Evolutionary conservation across 2,329 filamentous ascomycete species (phyloP).

Genomic region (Xenosphaeropsis pyriputrescens): DNA sequence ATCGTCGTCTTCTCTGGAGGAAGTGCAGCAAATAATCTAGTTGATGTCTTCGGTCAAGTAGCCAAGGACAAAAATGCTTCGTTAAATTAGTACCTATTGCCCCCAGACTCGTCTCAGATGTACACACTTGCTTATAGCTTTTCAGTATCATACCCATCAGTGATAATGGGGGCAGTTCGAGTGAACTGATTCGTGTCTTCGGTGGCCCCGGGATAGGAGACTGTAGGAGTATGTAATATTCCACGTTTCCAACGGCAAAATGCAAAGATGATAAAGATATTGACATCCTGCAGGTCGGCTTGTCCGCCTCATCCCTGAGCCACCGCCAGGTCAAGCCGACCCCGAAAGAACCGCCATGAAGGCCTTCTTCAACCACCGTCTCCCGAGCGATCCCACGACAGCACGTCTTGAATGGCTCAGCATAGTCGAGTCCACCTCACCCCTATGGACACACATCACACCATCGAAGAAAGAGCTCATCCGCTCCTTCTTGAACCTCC

Average conservation of each 20-base stretch:
- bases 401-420: slow-evolving; percentile 75
- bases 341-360: slow-evolving; percentile 63
- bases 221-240: slow-evolving; percentile 44
- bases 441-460: slow-evolving; percentile 57
- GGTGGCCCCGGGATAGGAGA: slow-evolving; percentile 81
- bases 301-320: slow-evolving; percentile 73
- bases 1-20: slow-evolving; percentile 85
- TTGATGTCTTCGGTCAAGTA: slow-evolving; percentile 67
- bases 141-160: slow-evolving; percentile 71
- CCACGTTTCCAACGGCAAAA: background rate
- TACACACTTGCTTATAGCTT: slow-evolving; percentile 47
- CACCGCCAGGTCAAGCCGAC: slow-evolving; percentile 28
- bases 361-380: slow-evolving; percentile 73
- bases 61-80: slow-evolving; percentile 18
- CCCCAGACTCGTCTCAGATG: background rate
- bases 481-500: slow-evolving; percentile 59
- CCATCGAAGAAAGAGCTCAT: slow-evolving; percentile 65
- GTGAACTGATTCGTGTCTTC: slow-evolving; percentile 86
- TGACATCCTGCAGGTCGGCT: slow-evolving; percentile 48
- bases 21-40: slow-evolving; percentile 85
- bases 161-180: slow-evolving; percentile 90
- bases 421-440: slow-evolving; percentile 71
- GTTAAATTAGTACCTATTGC: slow-evolving; percentile 17
- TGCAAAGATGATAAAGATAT: background rate
- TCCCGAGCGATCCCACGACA: slow-evolving; percentile 42